Base-by-base conservation (phyloP, 148 eudicot species). In the Simmondsia chinensis region DNA sequence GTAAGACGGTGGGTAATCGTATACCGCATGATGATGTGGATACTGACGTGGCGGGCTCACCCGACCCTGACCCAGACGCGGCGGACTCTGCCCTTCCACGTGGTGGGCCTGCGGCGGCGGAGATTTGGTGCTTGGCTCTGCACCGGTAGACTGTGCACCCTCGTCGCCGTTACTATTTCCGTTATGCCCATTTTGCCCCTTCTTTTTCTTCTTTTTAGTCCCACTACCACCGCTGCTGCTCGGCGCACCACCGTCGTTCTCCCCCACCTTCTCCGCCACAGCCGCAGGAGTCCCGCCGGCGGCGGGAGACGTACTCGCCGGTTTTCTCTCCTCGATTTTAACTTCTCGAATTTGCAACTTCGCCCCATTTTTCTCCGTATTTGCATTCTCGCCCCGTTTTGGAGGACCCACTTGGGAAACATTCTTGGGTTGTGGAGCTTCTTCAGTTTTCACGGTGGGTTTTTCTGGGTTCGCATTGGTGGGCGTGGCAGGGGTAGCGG, bases 151-250 rank as follows among this genome's bases (percentile, higher is more conserved):
- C 35, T 43, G 42, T 41, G 50, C 40, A 29, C 12, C 63, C 7
- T 55, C 60, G 12, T 41, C 44, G 3, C 27, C 57, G 12, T 25
- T 24, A 3, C 3, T 32, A 12, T 27, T 46, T 4, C 4, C 12
- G 19, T 11, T 32, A 47, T 50, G 59, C 10, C 65, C 52, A 10
- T 15, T 56, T 20, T 51, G 69, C 53, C 60, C 73, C 47, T 68
- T 59, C 41, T 65, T 77, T 54, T 77, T 77, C 72, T 65, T 72
- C 53, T 72, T 76, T 56, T 70, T 77, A 44, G 67, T 65, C 2
- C 39, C 52, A 3, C 48, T 46, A 0, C 44, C 56, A 35, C 57
- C 63, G 9, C 49, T 59, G 12, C 54, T 60, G 0, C 75, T 18
- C 1, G 44, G 71, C n/a, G 59, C 50, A n/a, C n/a, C n/a, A n/a